Evolutionary conservation across 352 stramenopile species (phyloP).

Genomic region (Globisporangium polare): DNA sequence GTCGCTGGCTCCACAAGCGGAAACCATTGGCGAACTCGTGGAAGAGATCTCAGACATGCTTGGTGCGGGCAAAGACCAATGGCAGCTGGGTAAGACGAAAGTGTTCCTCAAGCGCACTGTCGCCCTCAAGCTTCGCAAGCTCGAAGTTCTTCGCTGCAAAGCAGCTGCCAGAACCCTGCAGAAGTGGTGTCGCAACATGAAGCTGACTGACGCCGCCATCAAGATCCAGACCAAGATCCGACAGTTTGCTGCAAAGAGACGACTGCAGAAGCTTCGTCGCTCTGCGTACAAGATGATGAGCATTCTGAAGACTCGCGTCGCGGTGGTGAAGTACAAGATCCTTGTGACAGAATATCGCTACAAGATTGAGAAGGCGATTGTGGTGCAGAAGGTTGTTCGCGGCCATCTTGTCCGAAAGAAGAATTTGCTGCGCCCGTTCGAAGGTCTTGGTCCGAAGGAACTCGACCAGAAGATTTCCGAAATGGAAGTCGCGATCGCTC

Average conservation of each 20-base stretch:
- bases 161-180: conserved; percentile 78
- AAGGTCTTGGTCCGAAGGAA: conserved; percentile 70
- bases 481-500: conserved; percentile 70
- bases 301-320: conserved; percentile 57
- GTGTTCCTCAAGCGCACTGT: conserved; percentile 83
- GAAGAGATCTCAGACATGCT: conserved; percentile 84
- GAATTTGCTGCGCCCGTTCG: conserved; percentile 76
- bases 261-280: conserved; percentile 43
- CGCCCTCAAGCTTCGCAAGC: conserved; percentile 77
- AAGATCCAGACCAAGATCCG: conserved; percentile 72
- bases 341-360: conserved; percentile 50
- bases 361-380: conserved; percentile 44
- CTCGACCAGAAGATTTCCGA: conserved; percentile 73
- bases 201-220: conserved; percentile 47
- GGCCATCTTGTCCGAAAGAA: conserved; percentile 71
- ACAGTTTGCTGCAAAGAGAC: conserved; percentile 59
- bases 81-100: conserved; percentile 87
- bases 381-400: conserved; percentile 73
- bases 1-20: conserved; percentile 72
- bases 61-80: conserved; percentile 84
- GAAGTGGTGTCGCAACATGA: conserved; percentile 78
- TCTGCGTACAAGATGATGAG: conserved; percentile 62
- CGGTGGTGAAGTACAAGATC: conserved; percentile 52
- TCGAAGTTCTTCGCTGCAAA: conserved; percentile 80
- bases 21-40: conserved; percentile 82